Conservation (phyloP, 108 stramenopile species). For the Skeletonema costatum region DNA sequence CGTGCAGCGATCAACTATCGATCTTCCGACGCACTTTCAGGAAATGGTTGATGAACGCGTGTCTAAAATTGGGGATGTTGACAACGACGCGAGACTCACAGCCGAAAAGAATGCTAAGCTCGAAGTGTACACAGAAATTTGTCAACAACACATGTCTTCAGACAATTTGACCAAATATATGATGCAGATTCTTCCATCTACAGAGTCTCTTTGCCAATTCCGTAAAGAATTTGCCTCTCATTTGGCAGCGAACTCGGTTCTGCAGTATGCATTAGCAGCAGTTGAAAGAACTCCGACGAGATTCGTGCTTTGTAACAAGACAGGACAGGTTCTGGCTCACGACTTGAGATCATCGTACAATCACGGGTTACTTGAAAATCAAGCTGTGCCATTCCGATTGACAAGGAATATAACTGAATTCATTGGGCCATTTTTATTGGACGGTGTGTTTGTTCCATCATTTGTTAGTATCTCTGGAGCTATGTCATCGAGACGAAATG, state of each 20-base stretch:
- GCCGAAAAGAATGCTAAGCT: slow-evolving; percentile 36
- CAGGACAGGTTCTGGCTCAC: slow-evolving; percentile 61
- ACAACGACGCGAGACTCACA: slow-evolving; percentile 24
- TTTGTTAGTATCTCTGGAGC: slow-evolving; percentile 68
- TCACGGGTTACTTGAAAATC: slow-evolving; percentile 74
- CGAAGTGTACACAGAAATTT: slow-evolving; percentile 59
- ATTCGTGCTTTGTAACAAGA: slow-evolving; percentile 60
- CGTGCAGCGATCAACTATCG: slow-evolving; percentile 13
- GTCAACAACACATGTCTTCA: slow-evolving; percentile 44
- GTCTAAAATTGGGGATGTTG: background rate
- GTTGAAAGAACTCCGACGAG: slow-evolving; percentile 74
- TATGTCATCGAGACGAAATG: slow-evolving; percentile 48
- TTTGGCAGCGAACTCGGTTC: slow-evolving; percentile 73
- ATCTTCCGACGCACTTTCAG: slow-evolving; percentile 27
- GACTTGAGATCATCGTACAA: slow-evolving; percentile 87
- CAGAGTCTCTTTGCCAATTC: slow-evolving; percentile 69
- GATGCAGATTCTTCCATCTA: slow-evolving; percentile 28
- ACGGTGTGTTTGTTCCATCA: slow-evolving; percentile 69
- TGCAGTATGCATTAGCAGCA: slow-evolving; percentile 80
- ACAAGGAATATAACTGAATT: slow-evolving; percentile 71
- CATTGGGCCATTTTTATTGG: slow-evolving; percentile 68
- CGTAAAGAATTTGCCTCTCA: slow-evolving; percentile 76
- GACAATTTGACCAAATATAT: slow-evolving; percentile 58
- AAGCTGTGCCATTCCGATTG: slow-evolving; percentile 78
- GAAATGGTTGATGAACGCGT: slow-evolving; percentile 41